Conservation (phyloP, 331 rosid species). For the Spiraea crenata region DNA sequence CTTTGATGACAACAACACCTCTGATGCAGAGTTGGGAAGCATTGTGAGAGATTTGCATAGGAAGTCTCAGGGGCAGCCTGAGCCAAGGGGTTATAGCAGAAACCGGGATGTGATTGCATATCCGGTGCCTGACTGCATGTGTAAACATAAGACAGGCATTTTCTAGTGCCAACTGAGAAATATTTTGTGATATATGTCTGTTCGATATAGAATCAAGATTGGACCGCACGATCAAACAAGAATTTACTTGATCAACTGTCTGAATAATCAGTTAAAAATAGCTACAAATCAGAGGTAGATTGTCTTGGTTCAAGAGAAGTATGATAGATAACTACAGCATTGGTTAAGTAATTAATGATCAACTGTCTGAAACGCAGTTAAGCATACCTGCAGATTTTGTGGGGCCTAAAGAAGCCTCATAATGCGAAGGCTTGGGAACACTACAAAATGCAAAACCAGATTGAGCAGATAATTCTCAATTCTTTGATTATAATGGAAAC, state of each 20-base stretch:
- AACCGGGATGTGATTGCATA: conserved; percentile 50
- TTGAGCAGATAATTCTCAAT: no score
- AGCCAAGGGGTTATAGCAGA: conserved; percentile 35
- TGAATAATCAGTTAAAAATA: neutral
- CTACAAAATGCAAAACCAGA: no score
- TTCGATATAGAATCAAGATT: neutral
- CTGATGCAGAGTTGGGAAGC: conserved; percentile 39
- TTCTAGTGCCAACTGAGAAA: conserved; percentile 18
- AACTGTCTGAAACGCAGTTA: no score
- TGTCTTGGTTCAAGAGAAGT: no score
- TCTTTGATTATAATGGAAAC: no score
- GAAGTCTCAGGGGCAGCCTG: conserved; percentile 41
- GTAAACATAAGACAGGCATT: conserved; percentile 22
- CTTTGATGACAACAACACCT: conserved; percentile 30
- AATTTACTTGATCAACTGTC: neutral
- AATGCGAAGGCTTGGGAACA: no score
- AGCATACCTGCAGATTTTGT: no score
- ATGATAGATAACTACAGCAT: no score
- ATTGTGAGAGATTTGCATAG: conserved; percentile 38
- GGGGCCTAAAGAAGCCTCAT: no score
- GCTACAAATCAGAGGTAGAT: no score
- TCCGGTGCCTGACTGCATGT: conserved; percentile 56
- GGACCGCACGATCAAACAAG: neutral
- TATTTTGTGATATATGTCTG: neutral
- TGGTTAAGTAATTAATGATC: no score